Conservation (phyloP, 106 monocot genomes). For the Allium fistulosum region DNA sequence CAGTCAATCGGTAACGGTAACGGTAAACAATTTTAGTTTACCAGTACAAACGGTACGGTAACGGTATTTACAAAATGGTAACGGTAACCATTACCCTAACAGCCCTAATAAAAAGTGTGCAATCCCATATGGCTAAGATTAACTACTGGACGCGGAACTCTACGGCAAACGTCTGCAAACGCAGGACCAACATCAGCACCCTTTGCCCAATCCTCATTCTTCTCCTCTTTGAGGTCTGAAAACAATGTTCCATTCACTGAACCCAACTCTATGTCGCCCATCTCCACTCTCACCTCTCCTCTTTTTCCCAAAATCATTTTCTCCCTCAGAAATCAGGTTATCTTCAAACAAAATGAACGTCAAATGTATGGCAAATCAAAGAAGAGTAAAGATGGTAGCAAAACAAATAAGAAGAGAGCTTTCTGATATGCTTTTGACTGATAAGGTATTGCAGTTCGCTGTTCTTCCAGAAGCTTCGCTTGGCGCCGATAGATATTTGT, state of each 20-base stretch:
- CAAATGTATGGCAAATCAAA: conserved; percentile 80
- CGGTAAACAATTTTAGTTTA: too few relatives aligned
- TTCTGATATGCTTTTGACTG: conserved; percentile 74
- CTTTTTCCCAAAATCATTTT: background rate
- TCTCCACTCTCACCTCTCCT: background rate
- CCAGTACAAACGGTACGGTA: too few relatives aligned
- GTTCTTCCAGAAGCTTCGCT: conserved; percentile 92
- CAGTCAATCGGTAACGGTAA: too few relatives aligned
- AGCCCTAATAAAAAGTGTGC: too few relatives aligned
- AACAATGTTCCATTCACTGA: background rate
- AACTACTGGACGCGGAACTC: too few relatives aligned
- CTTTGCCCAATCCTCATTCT: too few relatives aligned
- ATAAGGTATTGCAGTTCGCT: conserved; percentile 79
- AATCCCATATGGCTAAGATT: too few relatives aligned
- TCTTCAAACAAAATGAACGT: conserved; percentile 6
- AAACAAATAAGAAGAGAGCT: conserved; percentile 95
- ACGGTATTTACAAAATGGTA: too few relatives aligned
- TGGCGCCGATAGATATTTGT: conserved; percentile 90
- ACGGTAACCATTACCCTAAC: too few relatives aligned
- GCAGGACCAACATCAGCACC: too few relatives aligned
- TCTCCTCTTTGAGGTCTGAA: background rate
- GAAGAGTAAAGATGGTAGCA: conserved; percentile 90
- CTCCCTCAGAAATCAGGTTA: background rate
- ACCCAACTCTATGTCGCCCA: conserved; percentile 1
- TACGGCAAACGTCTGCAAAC: too few relatives aligned